These are phyloP conservation scores for Flagelloscypha sp. DNA, from an alignment of 768 basidiomycete species.

Conservation along the genomic window DNA sequence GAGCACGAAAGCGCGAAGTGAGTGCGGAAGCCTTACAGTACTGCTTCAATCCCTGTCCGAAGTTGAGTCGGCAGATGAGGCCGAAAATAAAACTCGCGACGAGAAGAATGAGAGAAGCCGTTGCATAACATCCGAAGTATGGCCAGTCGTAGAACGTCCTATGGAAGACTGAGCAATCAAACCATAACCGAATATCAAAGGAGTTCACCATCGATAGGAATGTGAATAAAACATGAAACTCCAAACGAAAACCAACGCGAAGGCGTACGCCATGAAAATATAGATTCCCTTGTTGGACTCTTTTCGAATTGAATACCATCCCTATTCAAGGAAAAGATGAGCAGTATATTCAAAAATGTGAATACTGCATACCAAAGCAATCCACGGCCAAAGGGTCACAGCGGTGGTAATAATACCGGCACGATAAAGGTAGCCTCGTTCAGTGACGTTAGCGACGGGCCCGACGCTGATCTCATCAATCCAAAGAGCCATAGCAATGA, in stretches of 20 bases:
- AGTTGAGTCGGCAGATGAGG: conserved; percentile 41
- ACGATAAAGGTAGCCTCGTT: conserved; percentile 32
- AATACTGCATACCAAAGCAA: conserved; percentile 30
- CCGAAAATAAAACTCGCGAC: conserved; percentile 35
- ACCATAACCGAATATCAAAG: conserved; percentile 17
- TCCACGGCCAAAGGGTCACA: conserved; percentile 42
- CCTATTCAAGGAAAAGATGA: conserved; percentile 21
- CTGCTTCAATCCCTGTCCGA: conserved; percentile 45
- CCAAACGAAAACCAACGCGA: conserved; percentile 30
- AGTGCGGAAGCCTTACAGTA: conserved; percentile 34
- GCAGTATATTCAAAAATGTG: background rate
- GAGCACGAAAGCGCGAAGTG: too few relatives aligned
- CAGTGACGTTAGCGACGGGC: conserved; percentile 32
- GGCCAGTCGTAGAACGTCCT: conserved; percentile 44
- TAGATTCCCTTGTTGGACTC: conserved; percentile 36
- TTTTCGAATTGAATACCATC: conserved; percentile 43
- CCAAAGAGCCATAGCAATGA: conserved; percentile 48
- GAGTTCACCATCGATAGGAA: conserved; percentile 33
- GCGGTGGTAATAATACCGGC: conserved; percentile 36
- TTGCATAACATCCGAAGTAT: conserved; percentile 38
- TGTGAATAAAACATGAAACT: conserved; percentile 38
- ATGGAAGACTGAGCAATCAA: conserved; percentile 17
- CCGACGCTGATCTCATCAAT: conserved; percentile 44
- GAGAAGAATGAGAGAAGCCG: conserved; percentile 30
- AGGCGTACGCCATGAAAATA: conserved; percentile 33